Base-by-base conservation (phyloP, 202 grass and related monocot species). In the Alloteropsis angusta region DNA sequence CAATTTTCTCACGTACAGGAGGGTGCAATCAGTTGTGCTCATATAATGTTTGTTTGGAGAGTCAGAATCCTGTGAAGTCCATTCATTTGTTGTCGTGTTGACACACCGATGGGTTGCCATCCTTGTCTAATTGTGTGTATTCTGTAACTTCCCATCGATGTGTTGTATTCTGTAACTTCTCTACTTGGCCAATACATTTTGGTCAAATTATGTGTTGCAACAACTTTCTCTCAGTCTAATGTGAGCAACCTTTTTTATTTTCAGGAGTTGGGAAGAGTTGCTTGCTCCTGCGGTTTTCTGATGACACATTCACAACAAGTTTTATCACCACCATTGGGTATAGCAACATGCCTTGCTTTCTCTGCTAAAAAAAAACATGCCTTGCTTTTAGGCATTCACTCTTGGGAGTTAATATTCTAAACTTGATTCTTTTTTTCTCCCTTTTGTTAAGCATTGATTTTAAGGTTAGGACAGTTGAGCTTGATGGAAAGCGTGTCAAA, bases 311-410 rank as follows among this genome's bases (percentile, higher is more conserved):
- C 74, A 95, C 84, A 25, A 95, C 92, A 46, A 95, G 89, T 83
- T 95, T 95, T 85, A 95, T 95, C 80, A 95, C 92, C 65, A 96
- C 92, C 39, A 92, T 96, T 85, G 92, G 89, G 89, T 96, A 88
- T 28, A 3, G 42, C 56, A 53, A n/a, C n/a, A n/a, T n/a, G n/a
- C n/a, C n/a, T n/a, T n/a, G n/a, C n/a, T n/a, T n/a, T n/a, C n/a
- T n/a, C n/a, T n/a, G n/a, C n/a, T n/a, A n/a, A n/a, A n/a, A n/a
- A n/a, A n/a, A n/a, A n/a, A 43, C 57, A 48, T 26, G 63, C 63
- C 46, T 68, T 19, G 18, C 22, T 37, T 53, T 56, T 61, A 60
- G 8, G 18, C 80, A 76, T 67, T 88, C 52, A 55, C 30, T 71
- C 36, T 36, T 76, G 71, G 0, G 47, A 64, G 19, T 65, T 36